Percentiles rank a stretch among this genome's conserved stretches.
These are phyloP conservation scores for Solanum hybrid DNA, from an alignment of 305 asterid genomes.

Conservation along the genomic window DNA sequence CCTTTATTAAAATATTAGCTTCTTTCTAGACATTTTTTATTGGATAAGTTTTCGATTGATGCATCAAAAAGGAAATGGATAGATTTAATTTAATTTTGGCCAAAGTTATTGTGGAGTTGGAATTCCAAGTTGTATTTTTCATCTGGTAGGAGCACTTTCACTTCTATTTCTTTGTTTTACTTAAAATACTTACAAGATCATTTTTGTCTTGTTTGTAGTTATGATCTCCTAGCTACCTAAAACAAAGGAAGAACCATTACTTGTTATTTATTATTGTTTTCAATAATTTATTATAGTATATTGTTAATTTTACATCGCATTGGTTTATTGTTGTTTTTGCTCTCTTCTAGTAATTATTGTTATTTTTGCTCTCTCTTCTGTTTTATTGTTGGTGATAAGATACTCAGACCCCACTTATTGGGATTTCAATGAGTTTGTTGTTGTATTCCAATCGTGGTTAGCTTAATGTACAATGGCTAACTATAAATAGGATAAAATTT, in stretches of 20 bases:
- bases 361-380: too few species aligned
- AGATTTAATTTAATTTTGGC: neutral
- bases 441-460: neutral
- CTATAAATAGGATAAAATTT: neutral
- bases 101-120: neutral
- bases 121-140: fast-evolving
- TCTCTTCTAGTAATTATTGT: neutral
- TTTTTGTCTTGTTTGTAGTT: neutral
- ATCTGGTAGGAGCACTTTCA: neutral
- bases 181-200: neutral
- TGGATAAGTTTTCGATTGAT: neutral
- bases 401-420: neutral
- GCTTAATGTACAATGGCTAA: neutral
- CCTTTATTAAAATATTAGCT: too few species aligned
- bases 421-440: neutral
- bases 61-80: neutral
- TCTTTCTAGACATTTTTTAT: neutral
- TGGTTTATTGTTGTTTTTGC: too few species aligned
- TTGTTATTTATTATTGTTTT: neutral
- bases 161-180: neutral
- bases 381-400: too few species aligned
- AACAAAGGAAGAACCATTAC: neutral
- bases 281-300: neutral
- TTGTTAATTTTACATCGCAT: neutral
- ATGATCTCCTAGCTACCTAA: neutral